Percentiles rank a stretch among this genome's conserved stretches.
Evolutionary conservation across 306 rosid species (phyloP).

Genomic region (Sophora flavescens): DNA sequence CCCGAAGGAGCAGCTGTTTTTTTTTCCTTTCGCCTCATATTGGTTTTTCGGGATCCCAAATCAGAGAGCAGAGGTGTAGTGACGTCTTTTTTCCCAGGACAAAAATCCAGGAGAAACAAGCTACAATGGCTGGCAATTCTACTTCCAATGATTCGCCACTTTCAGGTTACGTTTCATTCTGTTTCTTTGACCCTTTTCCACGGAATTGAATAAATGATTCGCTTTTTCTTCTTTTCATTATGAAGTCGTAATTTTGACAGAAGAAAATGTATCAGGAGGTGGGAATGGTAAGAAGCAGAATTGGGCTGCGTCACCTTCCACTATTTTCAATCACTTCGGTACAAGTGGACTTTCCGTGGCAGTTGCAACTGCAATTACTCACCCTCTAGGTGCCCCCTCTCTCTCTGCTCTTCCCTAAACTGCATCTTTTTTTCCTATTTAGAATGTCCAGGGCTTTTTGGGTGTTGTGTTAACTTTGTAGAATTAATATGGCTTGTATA

Average conservation of each 20-base stretch:
- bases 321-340: constrained; percentile 71
- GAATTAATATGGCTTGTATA: not conserved
- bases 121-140: constrained; percentile 56
- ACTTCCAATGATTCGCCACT: constrained; percentile 45
- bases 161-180: constrained; percentile 53
- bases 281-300: constrained; percentile 55
- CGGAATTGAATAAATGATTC: not conserved
- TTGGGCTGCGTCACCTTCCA: constrained; percentile 73
- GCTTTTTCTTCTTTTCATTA: not conserved
- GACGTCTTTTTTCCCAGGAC: not conserved
- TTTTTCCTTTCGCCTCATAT: not conserved
- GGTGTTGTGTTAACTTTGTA: not conserved
- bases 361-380: constrained; percentile 79
- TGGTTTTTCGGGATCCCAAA: constrained; percentile 27
- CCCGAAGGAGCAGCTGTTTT: constrained; percentile 3
- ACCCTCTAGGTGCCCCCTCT: constrained; percentile 73
- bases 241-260: not conserved
- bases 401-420: not conserved
- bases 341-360: constrained; percentile 90
- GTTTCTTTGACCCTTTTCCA: constrained; percentile 24
- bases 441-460: too few species aligned
- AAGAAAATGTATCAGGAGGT: constrained; percentile 49
- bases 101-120: not conserved
- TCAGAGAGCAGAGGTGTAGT: constrained; percentile 21
- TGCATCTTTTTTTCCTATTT: not conserved